Base-by-base conservation (phyloP, 78 protist species). In the Polysphondylium violaceum region DNA sequence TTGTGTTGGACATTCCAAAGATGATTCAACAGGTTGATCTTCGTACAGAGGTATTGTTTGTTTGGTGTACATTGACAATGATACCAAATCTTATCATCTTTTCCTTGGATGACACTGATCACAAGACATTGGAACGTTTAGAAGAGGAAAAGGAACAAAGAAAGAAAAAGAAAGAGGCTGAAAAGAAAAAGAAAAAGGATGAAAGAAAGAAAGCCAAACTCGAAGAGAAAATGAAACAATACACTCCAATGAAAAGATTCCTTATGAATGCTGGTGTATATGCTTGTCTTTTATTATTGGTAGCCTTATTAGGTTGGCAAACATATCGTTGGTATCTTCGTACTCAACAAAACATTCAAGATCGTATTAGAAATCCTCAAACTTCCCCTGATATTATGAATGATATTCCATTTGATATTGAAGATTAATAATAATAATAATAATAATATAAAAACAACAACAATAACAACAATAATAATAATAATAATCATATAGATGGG, bases 271-370 rank as follows among this genome's bases (percentile, higher is more conserved):
- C 79, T 2, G 50, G 53, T 6, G 67, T 83, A 19, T 83, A 83
- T 44, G 12, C 69, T 27, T 76, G 74, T 36, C 33, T 83, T 16
- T 2, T 55, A 6, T 12, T 83, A 17, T 41, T 83, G 9, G 78
- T 83, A 0, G 72, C 38, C 19, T 27, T 83, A 9, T 58, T 83
- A 21, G 77, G 63, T 27, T 83, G 78, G 77, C 90, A 83, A 69
- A 83, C 90, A 40, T 83, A 83, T 83, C 90, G 90, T 69, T 83
- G 90, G 90, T 83, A 83, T 72, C n/a, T 83, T 4, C 67, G 53
- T 29, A 83, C 90, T 56, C 90, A 83, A 83, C 74, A 69, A 43
- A 83, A 83, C 58, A 83, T 83, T 25, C 2, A 41, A n/a, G 90
- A 83, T 1, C 67, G 90, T 58, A 50, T n/a, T 41, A 71, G 50